Conservation (phyloP, 495 filamentous ascomycete genomes). For the Chlorociboria aeruginascens region DNA sequence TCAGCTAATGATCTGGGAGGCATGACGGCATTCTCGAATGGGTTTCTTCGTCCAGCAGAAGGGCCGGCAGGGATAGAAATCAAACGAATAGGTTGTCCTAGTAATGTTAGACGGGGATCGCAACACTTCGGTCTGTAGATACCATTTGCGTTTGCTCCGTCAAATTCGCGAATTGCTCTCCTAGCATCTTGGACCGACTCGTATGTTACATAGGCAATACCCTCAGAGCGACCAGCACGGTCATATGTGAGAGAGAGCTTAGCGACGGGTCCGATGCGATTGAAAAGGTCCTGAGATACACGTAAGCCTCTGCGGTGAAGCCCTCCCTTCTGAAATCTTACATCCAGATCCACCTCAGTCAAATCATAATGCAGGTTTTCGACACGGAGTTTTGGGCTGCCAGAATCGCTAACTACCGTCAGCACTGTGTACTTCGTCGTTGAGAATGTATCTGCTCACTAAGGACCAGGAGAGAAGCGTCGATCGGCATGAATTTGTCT, state of each 20-base stretch:
- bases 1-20: conserved; percentile 58
- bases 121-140: neutral
- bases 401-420: conserved; percentile 26
- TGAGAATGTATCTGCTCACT: conserved; percentile 1
- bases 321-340: conserved; percentile 25
- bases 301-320: neutral
- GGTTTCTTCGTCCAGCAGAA: conserved; percentile 31
- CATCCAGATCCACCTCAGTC: conserved; percentile 74
- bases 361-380: conserved; percentile 94
- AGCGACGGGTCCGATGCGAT: conserved; percentile 58
- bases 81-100: conserved; percentile 74
- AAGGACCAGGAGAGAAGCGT: conserved; percentile 13
- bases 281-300: conserved; percentile 59
- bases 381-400: conserved; percentile 65
- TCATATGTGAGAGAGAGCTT: conserved; percentile 72
- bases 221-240: conserved; percentile 80
- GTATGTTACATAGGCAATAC: conserved; percentile 78
- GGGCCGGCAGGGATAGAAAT: conserved; percentile 47
- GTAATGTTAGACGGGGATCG: neutral
- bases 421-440: neutral
- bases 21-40: conserved; percentile 42
- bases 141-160: conserved; percentile 86
- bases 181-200: conserved; percentile 53
- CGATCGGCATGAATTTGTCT: conserved; percentile 10
- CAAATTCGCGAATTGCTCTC: conserved; percentile 65